Conservation (phyloP, 805 yeast species). For the Saccharomycopsis vini region DNA sequence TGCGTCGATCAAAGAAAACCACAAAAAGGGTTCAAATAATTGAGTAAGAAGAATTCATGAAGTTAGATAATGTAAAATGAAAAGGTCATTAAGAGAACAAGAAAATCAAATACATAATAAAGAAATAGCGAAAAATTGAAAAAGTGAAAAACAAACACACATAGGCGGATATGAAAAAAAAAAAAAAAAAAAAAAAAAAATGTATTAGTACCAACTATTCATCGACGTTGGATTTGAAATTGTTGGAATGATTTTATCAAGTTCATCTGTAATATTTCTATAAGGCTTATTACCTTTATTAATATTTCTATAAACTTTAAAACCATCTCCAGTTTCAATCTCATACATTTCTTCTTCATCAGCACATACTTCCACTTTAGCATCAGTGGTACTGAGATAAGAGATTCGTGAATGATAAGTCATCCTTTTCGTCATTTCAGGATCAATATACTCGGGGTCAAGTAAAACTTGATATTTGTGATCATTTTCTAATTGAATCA, state of each 20-base stretch:
- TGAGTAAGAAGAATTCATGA: too few relatives aligned
- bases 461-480: conserved; percentile 8
- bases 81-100: too few relatives aligned
- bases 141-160: neutral
- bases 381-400: conserved; percentile 7
- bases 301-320: conserved; percentile 5
- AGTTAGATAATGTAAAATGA: too few relatives aligned
- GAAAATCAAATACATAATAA: neutral
- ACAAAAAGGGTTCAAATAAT: too few relatives aligned
- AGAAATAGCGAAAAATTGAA: neutral
- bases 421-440: conserved; percentile 8
- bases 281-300: conserved; percentile 1
- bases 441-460: conserved; percentile 16
- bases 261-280: conserved; percentile 8
- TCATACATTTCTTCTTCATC: neutral
- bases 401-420: conserved; percentile 17
- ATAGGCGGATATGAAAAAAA: neutral
- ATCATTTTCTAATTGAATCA: conserved; percentile 11
- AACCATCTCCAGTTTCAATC: conserved; percentile 3
- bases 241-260: conserved; percentile 14
- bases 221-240: conserved; percentile 9
- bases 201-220: conserved; percentile 6
- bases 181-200: neutral
- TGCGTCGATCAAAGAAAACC: too few relatives aligned
- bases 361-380: too few relatives aligned